phyloP scores from a whole-genome alignment of 2,329 filamentous ascomycete genomes.

The Scolecobasidium constrictum region DNA sequence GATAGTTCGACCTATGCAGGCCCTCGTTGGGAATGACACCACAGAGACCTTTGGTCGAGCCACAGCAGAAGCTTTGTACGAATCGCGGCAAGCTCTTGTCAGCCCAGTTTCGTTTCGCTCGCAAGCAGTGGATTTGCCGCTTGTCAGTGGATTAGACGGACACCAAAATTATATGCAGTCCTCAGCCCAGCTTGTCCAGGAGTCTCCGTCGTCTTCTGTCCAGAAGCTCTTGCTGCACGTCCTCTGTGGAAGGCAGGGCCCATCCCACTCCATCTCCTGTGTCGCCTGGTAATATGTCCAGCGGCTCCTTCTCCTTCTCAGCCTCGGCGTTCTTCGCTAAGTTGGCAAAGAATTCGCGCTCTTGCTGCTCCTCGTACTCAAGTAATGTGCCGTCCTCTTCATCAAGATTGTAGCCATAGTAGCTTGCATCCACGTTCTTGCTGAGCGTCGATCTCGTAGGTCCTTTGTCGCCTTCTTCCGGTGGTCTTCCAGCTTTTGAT shows the following conservation, averaged over 20 bases:
- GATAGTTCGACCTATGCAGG: too few relatives aligned
- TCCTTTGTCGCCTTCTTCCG: conserved; percentile 44
- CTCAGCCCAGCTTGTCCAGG: conserved; percentile 65
- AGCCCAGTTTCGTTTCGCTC: too few relatives aligned
- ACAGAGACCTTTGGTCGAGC: too few relatives aligned
- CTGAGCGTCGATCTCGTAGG: conserved; percentile 60
- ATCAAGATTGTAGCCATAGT: conserved; percentile 89
- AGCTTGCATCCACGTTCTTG: conserved; percentile 78
- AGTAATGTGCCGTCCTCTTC: conserved; percentile 80
- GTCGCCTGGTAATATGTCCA: conserved; percentile 83
- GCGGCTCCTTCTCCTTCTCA: conserved; percentile 35
- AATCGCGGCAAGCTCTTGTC: too few relatives aligned
- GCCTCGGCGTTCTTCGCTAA: conserved; percentile 52
- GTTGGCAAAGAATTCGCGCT: conserved; percentile 58
- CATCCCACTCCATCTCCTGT: conserved; percentile 70
- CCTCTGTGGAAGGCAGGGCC: conserved; percentile 74
- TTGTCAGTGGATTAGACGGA: too few relatives aligned
- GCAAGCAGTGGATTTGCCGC: too few relatives aligned
- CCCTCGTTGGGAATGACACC: too few relatives aligned
- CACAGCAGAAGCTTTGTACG: too few relatives aligned
- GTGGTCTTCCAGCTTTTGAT: conserved; percentile 31
- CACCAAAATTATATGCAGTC: too few relatives aligned
- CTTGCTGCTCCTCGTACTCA: conserved; percentile 71
- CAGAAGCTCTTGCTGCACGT: conserved; percentile 89
- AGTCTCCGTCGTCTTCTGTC: conserved; percentile 74